phyloP scores from a whole-genome alignment of 495 filamentous ascomycete genomes.

The Podospora tetraspora region DNA sequence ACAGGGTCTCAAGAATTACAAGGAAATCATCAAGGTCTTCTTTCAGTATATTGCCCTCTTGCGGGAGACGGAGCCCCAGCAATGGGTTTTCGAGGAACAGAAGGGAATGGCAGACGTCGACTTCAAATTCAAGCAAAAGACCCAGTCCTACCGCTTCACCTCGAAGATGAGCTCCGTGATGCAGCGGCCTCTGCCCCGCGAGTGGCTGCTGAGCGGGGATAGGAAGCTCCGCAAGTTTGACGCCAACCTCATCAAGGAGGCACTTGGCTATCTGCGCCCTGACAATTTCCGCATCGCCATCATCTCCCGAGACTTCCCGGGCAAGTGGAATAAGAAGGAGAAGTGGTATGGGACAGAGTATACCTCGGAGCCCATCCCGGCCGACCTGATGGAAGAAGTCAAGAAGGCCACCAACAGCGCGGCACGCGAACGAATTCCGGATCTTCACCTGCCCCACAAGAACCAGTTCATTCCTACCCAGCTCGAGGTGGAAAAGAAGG shows the following conservation, averaged over 20 bases:
- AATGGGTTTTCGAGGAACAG: conserved; percentile 92
- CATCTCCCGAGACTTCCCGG: conserved; percentile 75
- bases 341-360: conserved; percentile 99
- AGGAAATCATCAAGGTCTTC: conserved; percentile 77
- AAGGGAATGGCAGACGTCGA: conserved; percentile 85
- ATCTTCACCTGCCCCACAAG: conserved; percentile 81
- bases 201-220: conserved; percentile 76
- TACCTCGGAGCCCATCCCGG: conserved; percentile 72
- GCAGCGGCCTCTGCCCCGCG: conserved; percentile 81
- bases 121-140: conserved; percentile 93
- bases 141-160: conserved; percentile 78
- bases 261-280: conserved; percentile 66
- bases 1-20: conserved; percentile 64
- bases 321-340: conserved; percentile 81
- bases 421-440: conserved; percentile 53
- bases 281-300: conserved; percentile 86
- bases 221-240: conserved; percentile 71
- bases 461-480: conserved; percentile 97
- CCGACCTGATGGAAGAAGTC: conserved; percentile 66
- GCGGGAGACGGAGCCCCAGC: conserved; percentile 69
- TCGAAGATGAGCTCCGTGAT: conserved; percentile 75
- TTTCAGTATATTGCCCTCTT: conserved; percentile 95
- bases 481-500: conserved; percentile 91
- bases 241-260: conserved; percentile 66
- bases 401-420: conserved; percentile 55